Base-by-base conservation (phyloP, 2,329 filamentous ascomycete species). In the Apiospora kogelbergensis region DNA sequence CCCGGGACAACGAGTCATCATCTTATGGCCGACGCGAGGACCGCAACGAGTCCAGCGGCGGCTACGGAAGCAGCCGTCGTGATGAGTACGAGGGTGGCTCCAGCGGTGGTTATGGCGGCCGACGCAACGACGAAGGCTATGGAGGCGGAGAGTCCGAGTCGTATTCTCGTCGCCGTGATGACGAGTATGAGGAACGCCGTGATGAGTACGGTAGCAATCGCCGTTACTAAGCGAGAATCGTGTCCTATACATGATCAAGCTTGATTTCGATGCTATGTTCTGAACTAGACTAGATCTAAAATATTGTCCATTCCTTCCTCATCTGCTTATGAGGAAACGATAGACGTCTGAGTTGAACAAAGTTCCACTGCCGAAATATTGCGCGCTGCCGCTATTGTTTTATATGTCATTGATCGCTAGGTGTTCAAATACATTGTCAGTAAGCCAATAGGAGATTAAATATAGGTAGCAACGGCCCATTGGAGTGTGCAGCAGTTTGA, bases 31-130 rank as follows among this genome's bases (percentile, higher is more conserved):
- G 68, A n/a, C 67, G 60, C 30, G 45, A 67, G 41, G 40, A 66
- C 22, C 48, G 67, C 4, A 70, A 72, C 44, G 72, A 74, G 6
- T 73, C 73, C 53, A 57, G 65, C 44, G 67, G 67, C 22, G 70
- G 73, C 37, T 46, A 53, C 6, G 63, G 63, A 4, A 53, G 69
- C 26, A 60, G 66, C 37, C 67, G 67, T n/a, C 67, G 66, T 45
- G 46, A 68, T 46, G 48, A 66, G 0, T 22, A 67, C 4, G 22
- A 63, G 10, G 57, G n/a, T n/a, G n/a, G n/a, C 4, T 57, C n/a
- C 48, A 26, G 22, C 66, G 72, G 71, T 30, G 46, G 33, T 67
- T 72, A 48, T 37, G 70, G 72, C 63, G 70, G 71, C 24, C 67
- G 68, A 63, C 70, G 71, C 15, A 68, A 70, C 4, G 63, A 65